Evolutionary conservation across 2,329 filamentous ascomycete genomes (phyloP).

Genomic region (Botrytis sinoallii): DNA sequence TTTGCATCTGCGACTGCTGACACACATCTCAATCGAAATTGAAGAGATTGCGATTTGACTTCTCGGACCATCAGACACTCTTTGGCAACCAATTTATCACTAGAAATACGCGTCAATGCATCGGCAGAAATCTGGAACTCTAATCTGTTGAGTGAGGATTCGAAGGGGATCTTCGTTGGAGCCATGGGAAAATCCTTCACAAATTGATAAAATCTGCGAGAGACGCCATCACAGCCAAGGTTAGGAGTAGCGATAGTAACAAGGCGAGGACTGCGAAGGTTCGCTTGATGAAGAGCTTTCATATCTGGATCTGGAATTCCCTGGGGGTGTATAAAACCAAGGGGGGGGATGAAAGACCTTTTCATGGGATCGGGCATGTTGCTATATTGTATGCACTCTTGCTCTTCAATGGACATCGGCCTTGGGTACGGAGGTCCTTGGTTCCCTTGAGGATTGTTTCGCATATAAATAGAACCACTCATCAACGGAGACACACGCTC

Average conservation of each 20-base stretch:
- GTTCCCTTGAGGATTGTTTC: neutral
- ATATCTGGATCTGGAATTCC: conserved; percentile 45
- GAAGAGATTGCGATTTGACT: conserved; percentile 50
- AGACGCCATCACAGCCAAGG: conserved; percentile 31
- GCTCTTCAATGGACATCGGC: conserved; percentile 1
- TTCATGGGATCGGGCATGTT: conserved; percentile 22
- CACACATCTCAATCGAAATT: conserved; percentile 69
- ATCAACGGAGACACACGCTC: neutral
- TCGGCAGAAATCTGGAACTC: conserved; percentile 34
- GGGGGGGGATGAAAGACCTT: conserved; percentile 40
- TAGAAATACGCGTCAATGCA: conserved; percentile 29
- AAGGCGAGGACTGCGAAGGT: conserved; percentile 52
- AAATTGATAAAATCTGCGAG: conserved; percentile 50
- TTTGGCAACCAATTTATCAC: conserved; percentile 25
- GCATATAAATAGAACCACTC: neutral
- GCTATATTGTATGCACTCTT: conserved; percentile 38
- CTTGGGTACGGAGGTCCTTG: neutral
- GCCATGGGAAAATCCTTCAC: conserved; percentile 49
- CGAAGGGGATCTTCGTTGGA: conserved; percentile 41
- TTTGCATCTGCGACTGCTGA: conserved; percentile 29
- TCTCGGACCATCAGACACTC: conserved; percentile 38
- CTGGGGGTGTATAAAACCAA: conserved; percentile 37
- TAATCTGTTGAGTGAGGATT: conserved; percentile 39
- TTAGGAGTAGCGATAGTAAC: conserved; percentile 22
- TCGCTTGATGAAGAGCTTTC: conserved; percentile 56